Evolutionary conservation across 2,329 filamentous ascomycete species (phyloP).

Genomic region (Fulvia fulva): DNA sequence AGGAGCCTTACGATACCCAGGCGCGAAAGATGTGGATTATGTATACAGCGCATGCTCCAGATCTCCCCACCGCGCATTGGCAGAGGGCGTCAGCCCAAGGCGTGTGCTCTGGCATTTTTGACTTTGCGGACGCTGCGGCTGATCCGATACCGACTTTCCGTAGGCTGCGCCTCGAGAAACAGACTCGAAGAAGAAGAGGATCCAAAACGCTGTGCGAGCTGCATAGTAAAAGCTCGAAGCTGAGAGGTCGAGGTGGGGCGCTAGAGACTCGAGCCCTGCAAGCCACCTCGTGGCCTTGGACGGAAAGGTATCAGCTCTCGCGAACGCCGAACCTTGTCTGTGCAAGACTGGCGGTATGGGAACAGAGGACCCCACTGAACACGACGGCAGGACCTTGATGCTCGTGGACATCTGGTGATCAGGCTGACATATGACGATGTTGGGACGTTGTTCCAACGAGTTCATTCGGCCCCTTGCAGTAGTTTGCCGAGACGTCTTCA

Average conservation of each 20-base stretch:
- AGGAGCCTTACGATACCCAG: background rate
- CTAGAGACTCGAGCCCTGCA: slow-evolving; percentile 1
- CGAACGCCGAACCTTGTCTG: slow-evolving; percentile 1
- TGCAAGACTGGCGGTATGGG: background rate
- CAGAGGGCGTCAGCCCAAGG: background rate
- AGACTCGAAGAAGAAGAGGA: background rate
- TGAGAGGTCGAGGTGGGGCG: background rate
- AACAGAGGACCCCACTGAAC: background rate
- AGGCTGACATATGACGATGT: background rate
- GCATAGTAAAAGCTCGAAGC: slow-evolving; percentile 3
- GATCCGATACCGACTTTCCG: slow-evolving; percentile 4
- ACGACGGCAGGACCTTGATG: background rate
- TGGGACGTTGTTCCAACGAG: background rate
- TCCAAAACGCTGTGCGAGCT: slow-evolving; percentile 4
- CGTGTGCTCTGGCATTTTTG: background rate
- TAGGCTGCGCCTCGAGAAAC: slow-evolving; percentile 3
- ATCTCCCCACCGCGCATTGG: background rate
- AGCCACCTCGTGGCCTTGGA: slow-evolving; percentile 9
- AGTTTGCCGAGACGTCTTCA: background rate
- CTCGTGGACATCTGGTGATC: background rate
- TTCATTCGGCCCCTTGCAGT: background rate
- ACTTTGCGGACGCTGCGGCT: slow-evolving; percentile 10
- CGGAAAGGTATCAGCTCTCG: slow-evolving; percentile 2
- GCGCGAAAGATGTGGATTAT: background rate
- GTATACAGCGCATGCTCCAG: background rate